phyloP scores from a whole-genome alignment of 75 land plant genomes.

The Picea sitchensis region DNA sequence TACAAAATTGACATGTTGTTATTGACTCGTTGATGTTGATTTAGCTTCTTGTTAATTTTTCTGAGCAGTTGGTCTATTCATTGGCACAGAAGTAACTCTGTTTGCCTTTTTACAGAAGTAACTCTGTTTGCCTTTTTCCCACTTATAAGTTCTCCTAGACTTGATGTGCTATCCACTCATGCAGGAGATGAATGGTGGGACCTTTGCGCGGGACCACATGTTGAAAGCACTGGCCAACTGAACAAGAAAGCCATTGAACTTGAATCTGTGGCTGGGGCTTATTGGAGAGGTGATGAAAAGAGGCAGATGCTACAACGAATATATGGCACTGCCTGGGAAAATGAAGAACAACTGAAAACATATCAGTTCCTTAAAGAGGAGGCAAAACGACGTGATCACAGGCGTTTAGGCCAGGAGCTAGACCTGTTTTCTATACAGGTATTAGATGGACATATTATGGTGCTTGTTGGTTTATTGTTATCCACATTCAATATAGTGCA shows the following conservation, averaged over 20 bases:
- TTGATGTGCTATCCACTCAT: background rate
- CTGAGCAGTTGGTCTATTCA: background rate
- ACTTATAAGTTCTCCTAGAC: background rate
- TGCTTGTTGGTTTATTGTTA: background rate
- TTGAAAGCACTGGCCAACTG: conserved; percentile 87
- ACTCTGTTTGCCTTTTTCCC: no score
- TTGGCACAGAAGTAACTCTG: background rate
- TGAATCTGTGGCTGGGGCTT: conserved; percentile 99
- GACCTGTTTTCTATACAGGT: conserved; percentile 98
- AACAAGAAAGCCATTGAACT: conserved; percentile 86
- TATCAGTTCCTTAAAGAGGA: conserved; percentile 90
- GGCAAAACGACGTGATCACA: conserved; percentile 93
- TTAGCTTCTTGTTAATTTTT: background rate
- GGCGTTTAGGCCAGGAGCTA: conserved; percentile 95
- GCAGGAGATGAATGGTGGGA: conserved; percentile 99
- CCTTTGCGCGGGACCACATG: conserved; percentile 99
- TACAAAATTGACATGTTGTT: background rate
- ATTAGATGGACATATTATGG: background rate
- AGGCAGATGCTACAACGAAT: conserved; percentile 93
- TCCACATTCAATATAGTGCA: background rate
- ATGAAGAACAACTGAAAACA: conserved; percentile 87
- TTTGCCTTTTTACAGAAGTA: background rate
- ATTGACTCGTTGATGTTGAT: background rate
- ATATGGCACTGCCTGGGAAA: conserved; percentile 99
- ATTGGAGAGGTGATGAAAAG: conserved; percentile 98